Evolutionary conservation across 2,329 filamentous ascomycete species (phyloP).

Genomic region (Alternaria solani): DNA sequence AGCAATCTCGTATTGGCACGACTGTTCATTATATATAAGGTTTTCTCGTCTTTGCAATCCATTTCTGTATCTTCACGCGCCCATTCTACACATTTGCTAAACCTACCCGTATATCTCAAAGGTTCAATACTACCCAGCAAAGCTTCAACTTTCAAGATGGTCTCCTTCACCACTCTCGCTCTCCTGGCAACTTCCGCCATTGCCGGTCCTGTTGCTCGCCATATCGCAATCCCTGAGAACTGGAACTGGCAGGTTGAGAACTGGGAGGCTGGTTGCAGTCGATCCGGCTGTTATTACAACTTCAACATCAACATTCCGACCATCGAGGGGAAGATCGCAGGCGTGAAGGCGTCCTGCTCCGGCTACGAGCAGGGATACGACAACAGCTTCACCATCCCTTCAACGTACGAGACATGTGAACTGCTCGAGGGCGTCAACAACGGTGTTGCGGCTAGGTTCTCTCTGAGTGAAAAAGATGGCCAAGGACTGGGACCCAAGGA

Average conservation of each 20-base stretch:
- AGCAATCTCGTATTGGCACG: background rate
- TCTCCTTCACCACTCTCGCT: conserved; percentile 20
- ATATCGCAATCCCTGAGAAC: conserved; percentile 20
- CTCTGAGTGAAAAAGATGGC: conserved; percentile 4
- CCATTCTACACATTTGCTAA: background rate
- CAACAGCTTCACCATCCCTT: conserved; percentile 12
- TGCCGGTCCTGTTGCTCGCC: conserved; percentile 15
- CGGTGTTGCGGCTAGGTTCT: conserved; percentile 23
- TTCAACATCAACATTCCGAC: conserved; percentile 34
- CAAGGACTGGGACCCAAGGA: background rate
- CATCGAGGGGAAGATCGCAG: conserved; percentile 13
- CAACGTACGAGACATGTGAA: conserved; percentile 13
- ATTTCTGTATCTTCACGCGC: background rate
- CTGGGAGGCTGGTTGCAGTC: conserved; percentile 29
- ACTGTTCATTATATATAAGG: background rate
- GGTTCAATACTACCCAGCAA: background rate
- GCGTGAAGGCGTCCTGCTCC: conserved; percentile 28
- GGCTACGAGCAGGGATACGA: conserved; percentile 26
- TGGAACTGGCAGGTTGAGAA: conserved; percentile 30
- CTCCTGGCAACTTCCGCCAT: conserved; percentile 16
- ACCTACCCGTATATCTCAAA: background rate
- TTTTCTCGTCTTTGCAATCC: background rate
- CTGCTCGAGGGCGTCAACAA: conserved; percentile 29
- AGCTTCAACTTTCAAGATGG: conserved; percentile 10
- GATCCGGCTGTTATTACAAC: conserved; percentile 31